Evolutionary conservation across 441 rosid genomes (phyloP).

Genomic region (Dalechampia spathulata): DNA sequence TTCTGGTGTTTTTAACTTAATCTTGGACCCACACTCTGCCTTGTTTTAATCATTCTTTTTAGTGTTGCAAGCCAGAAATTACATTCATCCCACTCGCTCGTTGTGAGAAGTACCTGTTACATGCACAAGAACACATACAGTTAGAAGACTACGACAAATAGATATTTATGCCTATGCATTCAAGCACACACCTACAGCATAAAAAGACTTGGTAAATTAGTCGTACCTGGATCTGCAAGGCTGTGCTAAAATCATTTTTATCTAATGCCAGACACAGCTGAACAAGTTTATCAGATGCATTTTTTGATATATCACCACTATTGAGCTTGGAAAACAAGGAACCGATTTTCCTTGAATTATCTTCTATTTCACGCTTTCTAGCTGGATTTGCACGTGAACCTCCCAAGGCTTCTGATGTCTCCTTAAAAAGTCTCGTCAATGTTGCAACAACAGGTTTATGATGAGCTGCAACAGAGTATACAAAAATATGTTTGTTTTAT

Average conservation of each 20-base stretch:
- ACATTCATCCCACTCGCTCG: slow-evolving; percentile 98
- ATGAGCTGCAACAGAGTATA: slow-evolving; percentile 49
- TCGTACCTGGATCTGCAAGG: slow-evolving; percentile 85
- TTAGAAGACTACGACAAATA: neutral
- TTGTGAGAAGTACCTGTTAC: slow-evolving; percentile 74
- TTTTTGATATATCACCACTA: slow-evolving; percentile 82
- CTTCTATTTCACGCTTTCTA: slow-evolving; percentile 94
- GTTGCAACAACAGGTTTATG: slow-evolving; percentile 65
- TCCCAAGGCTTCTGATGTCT: slow-evolving; percentile 94
- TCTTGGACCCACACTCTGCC: slow-evolving; percentile 68
- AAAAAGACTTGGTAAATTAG: neutral
- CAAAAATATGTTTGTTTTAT: neutral
- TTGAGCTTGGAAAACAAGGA: slow-evolving; percentile 92
- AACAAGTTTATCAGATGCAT: slow-evolving; percentile 85
- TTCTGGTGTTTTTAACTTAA: slow-evolving; percentile 23
- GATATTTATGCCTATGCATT: too few relatives aligned
- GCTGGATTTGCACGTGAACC: slow-evolving; percentile 83
- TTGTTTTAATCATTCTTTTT: slow-evolving; percentile 90
- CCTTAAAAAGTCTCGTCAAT: slow-evolving; percentile 79
- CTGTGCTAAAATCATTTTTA: slow-evolving; percentile 61
- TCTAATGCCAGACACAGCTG: slow-evolving; percentile 94
- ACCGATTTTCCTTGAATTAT: slow-evolving; percentile 87
- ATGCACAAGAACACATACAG: neutral
- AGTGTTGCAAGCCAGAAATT: slow-evolving; percentile 91
- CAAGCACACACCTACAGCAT: neutral